Percentiles rank a stretch among this genome's conserved stretches.
These are phyloP conservation scores for Populus euphratica DNA, from an alignment of 345 rosid genomes.

Conservation along the genomic window DNA sequence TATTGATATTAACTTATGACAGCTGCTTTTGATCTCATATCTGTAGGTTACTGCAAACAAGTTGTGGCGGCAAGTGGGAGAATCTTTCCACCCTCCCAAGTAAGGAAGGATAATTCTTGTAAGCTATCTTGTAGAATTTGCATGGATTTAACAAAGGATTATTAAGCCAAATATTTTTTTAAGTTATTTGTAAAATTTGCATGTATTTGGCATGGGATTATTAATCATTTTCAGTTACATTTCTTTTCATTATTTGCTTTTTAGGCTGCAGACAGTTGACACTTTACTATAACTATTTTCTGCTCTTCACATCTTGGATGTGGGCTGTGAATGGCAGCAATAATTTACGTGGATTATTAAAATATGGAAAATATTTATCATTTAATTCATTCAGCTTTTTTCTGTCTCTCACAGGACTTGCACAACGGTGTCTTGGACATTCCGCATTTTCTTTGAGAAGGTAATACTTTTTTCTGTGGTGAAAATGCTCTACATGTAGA, in stretches of 20 bases:
- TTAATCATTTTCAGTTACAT: not conserved
- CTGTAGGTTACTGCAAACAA: conserved; percentile 72
- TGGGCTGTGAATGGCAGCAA: not conserved
- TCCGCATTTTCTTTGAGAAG: conserved; percentile 90
- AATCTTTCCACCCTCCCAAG: conserved; percentile 91
- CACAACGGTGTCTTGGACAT: conserved; percentile 88
- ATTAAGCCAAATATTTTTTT: not conserved
- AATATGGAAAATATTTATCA: not conserved
- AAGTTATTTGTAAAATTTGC: not conserved
- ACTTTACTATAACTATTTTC: not conserved
- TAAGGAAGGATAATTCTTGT: conserved; percentile 30
- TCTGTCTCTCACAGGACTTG: conserved; percentile 60
- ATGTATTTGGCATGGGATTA: not conserved
- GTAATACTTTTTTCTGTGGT: conserved; percentile 30
- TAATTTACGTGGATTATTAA: not conserved
- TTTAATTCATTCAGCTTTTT: conserved; percentile 6
- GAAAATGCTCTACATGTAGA: not conserved
- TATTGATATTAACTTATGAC: conserved; percentile 9
- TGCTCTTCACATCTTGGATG: not conserved
- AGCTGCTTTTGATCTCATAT: conserved; percentile 16
- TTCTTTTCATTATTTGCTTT: not conserved
- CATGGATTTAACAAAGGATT: not conserved
- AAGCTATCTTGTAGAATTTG: not conserved
- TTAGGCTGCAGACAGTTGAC: not conserved
- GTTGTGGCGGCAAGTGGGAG: conserved; percentile 89